Evolutionary conservation across 805 yeast genomes (phyloP).

Genomic region (Barnettozyma sucrosica): DNA sequence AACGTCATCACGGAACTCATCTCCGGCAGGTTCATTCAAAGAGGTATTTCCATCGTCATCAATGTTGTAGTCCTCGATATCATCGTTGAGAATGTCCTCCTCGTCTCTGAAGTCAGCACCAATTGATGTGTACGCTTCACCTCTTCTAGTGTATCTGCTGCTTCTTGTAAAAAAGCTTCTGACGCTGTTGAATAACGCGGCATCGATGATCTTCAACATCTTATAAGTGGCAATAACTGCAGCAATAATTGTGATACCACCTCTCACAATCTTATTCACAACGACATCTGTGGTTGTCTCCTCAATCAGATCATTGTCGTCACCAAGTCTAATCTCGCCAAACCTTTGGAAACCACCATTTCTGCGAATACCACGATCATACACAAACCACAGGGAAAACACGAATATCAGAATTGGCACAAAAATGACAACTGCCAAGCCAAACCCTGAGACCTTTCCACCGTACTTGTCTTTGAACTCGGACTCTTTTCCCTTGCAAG

Average conservation of each 20-base stretch:
- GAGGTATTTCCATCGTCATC: conserved; percentile 21
- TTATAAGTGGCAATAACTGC: conserved; percentile 26
- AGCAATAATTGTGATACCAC: conserved; percentile 31
- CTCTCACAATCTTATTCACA: conserved; percentile 41
- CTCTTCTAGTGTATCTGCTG: conserved; percentile 20
- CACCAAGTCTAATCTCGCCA: conserved; percentile 88
- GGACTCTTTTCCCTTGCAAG: conserved; percentile 85
- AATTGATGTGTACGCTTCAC: conserved; percentile 18
- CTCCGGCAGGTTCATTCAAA: not conserved
- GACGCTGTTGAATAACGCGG: conserved; percentile 13
- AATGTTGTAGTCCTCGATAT: conserved; percentile 20
- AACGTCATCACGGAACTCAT: conserved; percentile 6
- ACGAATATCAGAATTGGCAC: conserved; percentile 42
- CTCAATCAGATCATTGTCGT: conserved; percentile 68
- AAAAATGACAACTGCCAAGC: conserved; percentile 46
- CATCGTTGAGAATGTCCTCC: conserved; percentile 19
- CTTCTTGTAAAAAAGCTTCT: conserved; percentile 17
- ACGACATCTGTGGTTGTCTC: conserved; percentile 44
- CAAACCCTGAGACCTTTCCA: conserved; percentile 45
- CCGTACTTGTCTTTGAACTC: conserved; percentile 51
- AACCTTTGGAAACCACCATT: conserved; percentile 52
- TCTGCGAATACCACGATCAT: conserved; percentile 77
- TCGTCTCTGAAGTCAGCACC: conserved; percentile 22
- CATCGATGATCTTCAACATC: conserved; percentile 25
- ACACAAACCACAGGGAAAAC: conserved; percentile 47